Evolutionary conservation across 1,284 basidiomycete species (phyloP), one percentile per base, ranked within the genome.

Genomic region (Binderoboletus segoi): DNA sequence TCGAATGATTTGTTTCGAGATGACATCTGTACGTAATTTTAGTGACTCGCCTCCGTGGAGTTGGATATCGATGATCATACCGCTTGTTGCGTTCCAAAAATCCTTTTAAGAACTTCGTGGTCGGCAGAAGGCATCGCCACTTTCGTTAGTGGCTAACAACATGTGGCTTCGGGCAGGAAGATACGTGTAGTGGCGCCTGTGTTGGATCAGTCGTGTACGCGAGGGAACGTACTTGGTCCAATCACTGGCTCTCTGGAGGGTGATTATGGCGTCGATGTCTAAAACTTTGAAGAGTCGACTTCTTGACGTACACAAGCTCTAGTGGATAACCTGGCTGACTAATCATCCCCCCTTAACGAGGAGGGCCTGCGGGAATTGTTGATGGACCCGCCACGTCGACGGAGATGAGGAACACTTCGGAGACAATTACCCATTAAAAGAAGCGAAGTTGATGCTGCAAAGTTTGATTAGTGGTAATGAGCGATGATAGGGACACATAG

Each of bases 111-210:
- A 41, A 53, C 54, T 63, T 69, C 56, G 64, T 57, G 48, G 55
- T 48, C 16, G 37, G 45, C n/a, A 23, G 12, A 38, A 45, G 45
- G 16, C 44, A 53, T 44, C 40, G 48, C 63, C 63, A 67, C 57
- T 49, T 24, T 49, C 50, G 51, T 60, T 52, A 52, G 55, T 57
- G 65, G 65, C 55, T 63, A 46, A 3, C 1, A 54, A 63, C 67
- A 71, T 54, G 69, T 62, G 69, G 56, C 60, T 58, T 45, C 40
- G n/a, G 52, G 58, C 53, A 58, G 67, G 66, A 55, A 37, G 33
- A 24, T 24, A 56, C 55, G 33, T 60, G 47, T 24, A 48, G 65
- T 69, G 67, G 68, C 63, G 56, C 35, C 30, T 26, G 52, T 50
- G 53, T 57, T n/a, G n/a, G n/a, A n/a, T n/a, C n/a, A n/a, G n/a